Percentiles rank a stretch among this genome's conserved stretches.
Conservation (phyloP, 495 filamentous ascomycete genomes). For the Astrothelium subdiscretum region DNA sequence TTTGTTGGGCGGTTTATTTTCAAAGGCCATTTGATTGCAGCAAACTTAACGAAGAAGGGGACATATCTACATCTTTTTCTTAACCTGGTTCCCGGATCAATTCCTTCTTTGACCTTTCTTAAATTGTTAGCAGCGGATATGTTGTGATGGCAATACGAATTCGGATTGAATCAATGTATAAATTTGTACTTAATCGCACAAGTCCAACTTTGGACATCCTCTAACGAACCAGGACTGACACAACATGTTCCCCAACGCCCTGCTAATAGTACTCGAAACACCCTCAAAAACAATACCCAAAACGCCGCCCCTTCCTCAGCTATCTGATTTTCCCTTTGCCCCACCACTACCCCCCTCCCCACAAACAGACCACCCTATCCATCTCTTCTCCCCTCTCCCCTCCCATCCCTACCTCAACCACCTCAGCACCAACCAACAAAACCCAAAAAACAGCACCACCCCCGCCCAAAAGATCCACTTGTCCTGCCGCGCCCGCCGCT, state of each 20-base stretch:
- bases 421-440: conserved; percentile 82
- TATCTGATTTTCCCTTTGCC: background rate
- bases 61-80: too few relatives aligned
- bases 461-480: conserved; percentile 96
- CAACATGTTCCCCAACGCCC: background rate
- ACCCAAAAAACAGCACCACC: conserved; percentile 77
- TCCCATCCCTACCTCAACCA: conserved; percentile 52
- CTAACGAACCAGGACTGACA: background rate
- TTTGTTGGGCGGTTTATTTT: too few relatives aligned
- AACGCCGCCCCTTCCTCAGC: too few relatives aligned
- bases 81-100: too few relatives aligned
- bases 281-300: background rate
- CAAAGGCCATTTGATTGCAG: too few relatives aligned
- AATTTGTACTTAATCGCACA: background rate
- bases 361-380: background rate
- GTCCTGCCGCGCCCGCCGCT: conserved; percentile 81
- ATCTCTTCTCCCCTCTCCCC: too few relatives aligned
- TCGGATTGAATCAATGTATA: background rate
- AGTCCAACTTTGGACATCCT: background rate
- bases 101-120: too few relatives aligned
- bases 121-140: too few relatives aligned
- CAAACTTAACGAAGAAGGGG: too few relatives aligned
- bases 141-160: too few relatives aligned
- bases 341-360: background rate
- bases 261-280: background rate